Base-by-base conservation (phyloP, 2,329 filamentous ascomycete genomes). In the Fragosphaeria purpurea region DNA sequence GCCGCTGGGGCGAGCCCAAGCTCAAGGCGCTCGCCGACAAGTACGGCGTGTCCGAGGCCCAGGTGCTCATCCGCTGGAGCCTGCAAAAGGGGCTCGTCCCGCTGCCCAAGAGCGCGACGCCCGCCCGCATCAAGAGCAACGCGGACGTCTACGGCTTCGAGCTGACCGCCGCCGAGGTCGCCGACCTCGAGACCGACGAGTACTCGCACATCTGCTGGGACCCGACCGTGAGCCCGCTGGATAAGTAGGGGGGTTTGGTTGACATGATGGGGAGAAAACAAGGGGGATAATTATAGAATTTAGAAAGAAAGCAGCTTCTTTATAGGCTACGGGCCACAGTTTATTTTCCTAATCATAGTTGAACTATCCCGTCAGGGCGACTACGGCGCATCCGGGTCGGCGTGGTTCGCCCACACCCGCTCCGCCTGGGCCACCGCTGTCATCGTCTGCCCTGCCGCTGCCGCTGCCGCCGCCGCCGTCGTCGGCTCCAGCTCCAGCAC, bases 61-160 rank as follows among this genome's bases (percentile, higher is more conserved):
- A 95, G 72, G 70, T 95, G 8, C 66, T 95, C 60, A 69, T 95
- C 46, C 76, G 88, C 55, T 95, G 88, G 76, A 86, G 85, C 58
- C 65, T 95, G 66, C 86, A 95, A 67, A 90, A 87, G 68, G 84
- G 79, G 4, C 82, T 79, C 63, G 74, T 79, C 10, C 77, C 82
- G 39, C 70, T 84, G 54, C 80, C 80, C 51, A 85, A 84, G 71
- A 82, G 76, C 58, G 77, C 76, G 42, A 82, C 74, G 34, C 72
- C 75, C 32, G 68, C 68, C 38, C 71, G 80, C 39, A 83, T 84
- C 55, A 68, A 71, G 63, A 75, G 73, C 61, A 87, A 86, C 66
- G 77, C 82, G 60, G 70, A 80, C 61, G 74, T 77, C 55, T 80
- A 63, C 8, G 77, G 80, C 59, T 85, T 86, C 62, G 73, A 76